Evolutionary conservation across 2,329 filamentous ascomycete species (phyloP), one percentile per base, ranked within the genome.

Genomic region (Colletotrichum sp.): DNA sequence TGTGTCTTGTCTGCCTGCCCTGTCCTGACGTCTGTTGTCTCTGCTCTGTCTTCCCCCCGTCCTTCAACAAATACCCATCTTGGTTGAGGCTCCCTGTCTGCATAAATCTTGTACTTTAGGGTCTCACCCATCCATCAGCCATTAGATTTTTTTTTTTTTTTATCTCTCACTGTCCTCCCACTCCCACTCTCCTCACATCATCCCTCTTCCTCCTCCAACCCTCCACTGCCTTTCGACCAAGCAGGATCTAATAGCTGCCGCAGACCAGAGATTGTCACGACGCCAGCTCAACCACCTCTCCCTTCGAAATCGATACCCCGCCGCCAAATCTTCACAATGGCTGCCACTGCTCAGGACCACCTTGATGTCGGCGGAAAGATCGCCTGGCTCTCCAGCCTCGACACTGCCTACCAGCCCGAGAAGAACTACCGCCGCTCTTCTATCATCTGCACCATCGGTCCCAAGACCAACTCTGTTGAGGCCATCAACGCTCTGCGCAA

Each of bases 391-490:
- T 88, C 91, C 77, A 86, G 87, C 78, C 95, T 99, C 84, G 94
- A 98, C 90, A 98, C 96, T 79, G 95, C 97, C 84, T 96, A 94
- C 89, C 90, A 92, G 81, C 96, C 96, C 73, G 91, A 93, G 82
- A 95, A 94, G 87, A 96, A 98, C 90, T 98, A 97, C 88, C 95
- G 97, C 83, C 94, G 97, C 81, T 98, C 96, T 78, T 98, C 96
- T 84, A 99, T 99, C 89, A 98, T 99, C 88, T 96, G 96, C 90
- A 99, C 97, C 82, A 99, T 99, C 85, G 97, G 97, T 78, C 97
- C 97, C 85, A 99, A 99, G 93, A 99, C 97, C 82, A 99, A 99
- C 91, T 98, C 95, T 48, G 94, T 96, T 74, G 95, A 98, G 90
- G 96, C 96, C 87, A 98, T 99, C 89, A 99, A 99, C 89, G 92